These are phyloP conservation scores for Chaetomium globosum DNA, from an alignment of 2,329 filamentous ascomycete species.

Conservation along the genomic window DNA sequence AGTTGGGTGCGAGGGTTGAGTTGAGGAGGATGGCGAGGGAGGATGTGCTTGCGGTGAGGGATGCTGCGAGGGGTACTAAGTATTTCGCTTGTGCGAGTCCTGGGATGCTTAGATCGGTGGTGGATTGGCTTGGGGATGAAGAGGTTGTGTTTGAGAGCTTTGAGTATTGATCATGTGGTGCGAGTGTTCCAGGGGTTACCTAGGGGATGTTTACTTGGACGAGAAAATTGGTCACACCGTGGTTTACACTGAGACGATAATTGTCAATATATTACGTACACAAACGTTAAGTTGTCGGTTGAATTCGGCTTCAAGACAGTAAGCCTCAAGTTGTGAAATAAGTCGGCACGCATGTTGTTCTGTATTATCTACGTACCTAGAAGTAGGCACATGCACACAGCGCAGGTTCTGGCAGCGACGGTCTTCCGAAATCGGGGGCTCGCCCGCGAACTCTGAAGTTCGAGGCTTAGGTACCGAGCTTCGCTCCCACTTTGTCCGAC, in stretches of 20 bases:
- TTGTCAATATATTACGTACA: background rate
- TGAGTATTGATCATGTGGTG: constrained; percentile 50
- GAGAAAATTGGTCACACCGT: background rate
- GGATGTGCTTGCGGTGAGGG: constrained; percentile 48
- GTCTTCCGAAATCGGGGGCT: background rate
- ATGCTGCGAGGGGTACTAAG: constrained; percentile 46
- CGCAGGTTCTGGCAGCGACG: background rate
- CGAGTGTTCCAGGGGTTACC: constrained; percentile 1
- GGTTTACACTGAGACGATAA: background rate
- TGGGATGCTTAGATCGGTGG: constrained; percentile 46
- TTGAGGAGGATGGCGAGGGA: constrained; percentile 45
- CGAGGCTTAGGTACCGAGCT: background rate
- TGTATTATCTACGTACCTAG: background rate
- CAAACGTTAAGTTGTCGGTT: background rate
- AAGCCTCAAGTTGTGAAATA: background rate
- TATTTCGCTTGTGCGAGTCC: constrained; percentile 57
- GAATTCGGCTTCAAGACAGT: background rate
- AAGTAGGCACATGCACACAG: too few relatives aligned
- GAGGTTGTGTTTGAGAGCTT: constrained; percentile 63
- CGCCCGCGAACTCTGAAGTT: background rate
- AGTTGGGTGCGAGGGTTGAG: constrained; percentile 43
- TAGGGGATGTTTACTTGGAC: constrained; percentile 10
- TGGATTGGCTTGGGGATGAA: constrained; percentile 59
- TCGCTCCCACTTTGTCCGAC: background rate
- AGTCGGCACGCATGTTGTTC: background rate